A percentile compares a stretch with the other conserved stretches of the same genome.
phyloP scores from a whole-genome alignment of 352 stramenopile genomes.

The Pythium aquatile region DNA sequence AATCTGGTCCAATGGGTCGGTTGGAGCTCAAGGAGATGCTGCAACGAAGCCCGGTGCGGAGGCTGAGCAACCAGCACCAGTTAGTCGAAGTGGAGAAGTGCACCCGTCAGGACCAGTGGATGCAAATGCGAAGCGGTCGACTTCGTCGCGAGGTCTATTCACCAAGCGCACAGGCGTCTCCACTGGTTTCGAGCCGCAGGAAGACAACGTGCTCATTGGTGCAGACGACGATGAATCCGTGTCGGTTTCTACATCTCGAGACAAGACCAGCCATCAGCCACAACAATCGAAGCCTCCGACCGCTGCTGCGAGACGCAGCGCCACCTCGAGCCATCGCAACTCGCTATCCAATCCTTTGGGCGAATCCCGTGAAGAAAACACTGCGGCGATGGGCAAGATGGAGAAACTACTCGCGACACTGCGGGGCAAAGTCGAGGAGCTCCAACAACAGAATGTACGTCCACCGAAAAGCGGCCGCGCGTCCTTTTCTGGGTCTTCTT shows the following conservation, averaged over 20 bases:
- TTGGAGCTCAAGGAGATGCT: neutral
- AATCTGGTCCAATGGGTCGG: conserved; percentile 51
- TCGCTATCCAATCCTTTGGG: neutral
- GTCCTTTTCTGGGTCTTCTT: neutral
- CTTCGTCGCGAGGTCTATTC: conserved; percentile 59
- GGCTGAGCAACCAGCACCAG: neutral
- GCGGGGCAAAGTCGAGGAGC: conserved; percentile 59
- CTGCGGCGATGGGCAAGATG: conserved; percentile 34
- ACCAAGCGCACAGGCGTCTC: conserved; percentile 35
- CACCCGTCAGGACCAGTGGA: conserved; percentile 3
- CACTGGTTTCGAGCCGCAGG: conserved; percentile 41
- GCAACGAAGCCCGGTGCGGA: neutral
- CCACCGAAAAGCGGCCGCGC: neutral
- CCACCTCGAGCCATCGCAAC: neutral
- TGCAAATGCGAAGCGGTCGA: conserved; percentile 28
- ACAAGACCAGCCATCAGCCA: neutral
- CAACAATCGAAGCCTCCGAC: conserved; percentile 5
- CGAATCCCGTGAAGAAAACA: neutral
- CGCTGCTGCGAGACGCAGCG: neutral
- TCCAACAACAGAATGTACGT: conserved; percentile 77
- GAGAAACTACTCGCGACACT: conserved; percentile 58
- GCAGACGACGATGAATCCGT: conserved; percentile 40
- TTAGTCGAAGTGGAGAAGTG: neutral
- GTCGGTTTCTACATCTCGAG: conserved; percentile 22
- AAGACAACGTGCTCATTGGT: conserved; percentile 69